Evolutionary conservation across 768 basidiomycete species (phyloP), one percentile per base, ranked within the genome.

Genomic region (Trametes gibbosa): DNA sequence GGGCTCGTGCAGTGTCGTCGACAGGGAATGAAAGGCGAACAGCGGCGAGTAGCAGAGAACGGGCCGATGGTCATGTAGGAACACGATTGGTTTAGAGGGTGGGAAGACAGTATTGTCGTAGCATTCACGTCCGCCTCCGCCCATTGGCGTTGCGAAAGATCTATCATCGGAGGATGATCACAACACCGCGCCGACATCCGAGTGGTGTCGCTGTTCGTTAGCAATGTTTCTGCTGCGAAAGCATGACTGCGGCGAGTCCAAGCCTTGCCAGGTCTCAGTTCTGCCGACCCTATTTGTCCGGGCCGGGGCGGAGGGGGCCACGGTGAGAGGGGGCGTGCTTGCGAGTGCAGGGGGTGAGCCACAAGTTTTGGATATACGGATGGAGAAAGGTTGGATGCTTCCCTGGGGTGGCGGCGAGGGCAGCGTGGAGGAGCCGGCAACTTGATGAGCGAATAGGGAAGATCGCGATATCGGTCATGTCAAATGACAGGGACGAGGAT

Each of bases 151-250:
- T n/a, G n/a, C n/a, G n/a, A 32, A 34, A 47, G 13, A 56, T 49
- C 55, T 56, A 50, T 56, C 55, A 50, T 19, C 47, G 19, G n/a
- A n/a, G 25, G 10, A 10, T 50, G 55, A 56, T 56, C 40, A 56
- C 47, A 49, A 24, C 14, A 56, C 27, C 47, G 55, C 27, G 48
- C 47, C 55, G 54, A 37, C 47, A 40, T 48, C 37, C 54, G 46
- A 17, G 24, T 34, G 19, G 21, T 12, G n/a, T 10, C 5, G 10
- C 34, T 37, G 50, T 24, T 10, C 14, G 50, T 16, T 16, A 40
- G 35, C 23, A 37, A 23, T 21, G n/a, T 37, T n/a, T 32, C 5
- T n/a, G 16, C n/a, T 32, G 29, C 27, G 25, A 23, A 5, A 29
- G 25, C 8, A 34, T 8, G n/a, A 43, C 21, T 43, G 42, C 42